Base-by-base conservation (phyloP, 805 yeast genomes). In the Starmerella apis region DNA sequence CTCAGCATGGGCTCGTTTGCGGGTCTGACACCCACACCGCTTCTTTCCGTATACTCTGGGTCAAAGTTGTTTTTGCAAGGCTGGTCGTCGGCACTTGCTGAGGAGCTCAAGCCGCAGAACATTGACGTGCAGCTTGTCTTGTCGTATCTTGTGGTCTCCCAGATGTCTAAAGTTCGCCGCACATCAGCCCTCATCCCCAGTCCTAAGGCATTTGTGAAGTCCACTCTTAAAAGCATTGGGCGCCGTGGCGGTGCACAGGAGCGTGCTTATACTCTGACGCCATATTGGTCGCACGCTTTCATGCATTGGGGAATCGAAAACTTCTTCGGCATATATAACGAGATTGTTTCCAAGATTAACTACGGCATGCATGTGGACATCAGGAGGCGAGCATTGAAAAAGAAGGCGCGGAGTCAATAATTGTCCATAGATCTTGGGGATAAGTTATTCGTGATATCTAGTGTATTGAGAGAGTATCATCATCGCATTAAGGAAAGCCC, bases 1-100 rank as follows among this genome's bases (percentile, higher is more conserved):
- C 72, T 92, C 59, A 87, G 92, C 27, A 86, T 92, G 96, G 96
- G 97, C 41, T 90, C 97, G 3, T 90, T 92, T 63, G 95, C 95
- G 48, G 98, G 97, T 3, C 74, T 88, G 58, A 72, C 86, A 43
- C 97, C 98, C 49, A 81, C 95, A 11, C 97, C 98, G 20, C 74
- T 79, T 59, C 75, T 92, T 59, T 95, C 97, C 18, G 83, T 88
- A 10, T 92, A 92, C 71, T 83, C 96, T 18, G 98, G 98, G 22
- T 86, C 96, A 43, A 92, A 92, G 71, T 86, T 95, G 6, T 92
- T 92, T 67, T 74, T 92, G 64, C 96, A 92, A 70, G 78, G 80
- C 52, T 92, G 98, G 97, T 84, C 92, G 44, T 71, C 77, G 46
- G 87, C 96, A 1, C 73, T 92, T 58, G 83, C 95, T 16, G 87